These are phyloP conservation scores for Chrysanthemum makinoi DNA, from an alignment of 129 eudicot genomes.

Conservation along the genomic window DNA sequence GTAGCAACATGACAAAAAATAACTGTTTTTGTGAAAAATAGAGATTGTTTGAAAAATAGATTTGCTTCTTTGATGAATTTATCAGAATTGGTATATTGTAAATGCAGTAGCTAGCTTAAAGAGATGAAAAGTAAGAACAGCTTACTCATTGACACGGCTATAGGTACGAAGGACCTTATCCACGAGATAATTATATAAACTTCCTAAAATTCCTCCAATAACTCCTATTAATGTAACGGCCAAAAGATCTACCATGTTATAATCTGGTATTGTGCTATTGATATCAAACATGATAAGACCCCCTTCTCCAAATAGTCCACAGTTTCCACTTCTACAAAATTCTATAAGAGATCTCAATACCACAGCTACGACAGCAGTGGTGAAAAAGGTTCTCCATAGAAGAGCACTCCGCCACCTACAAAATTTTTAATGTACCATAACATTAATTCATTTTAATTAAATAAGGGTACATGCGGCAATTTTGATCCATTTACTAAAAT, in stretches of 20 bases:
- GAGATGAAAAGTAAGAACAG: not conserved
- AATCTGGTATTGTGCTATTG: slow-evolving; percentile 47
- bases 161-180: slow-evolving; percentile 86
- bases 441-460: not conserved
- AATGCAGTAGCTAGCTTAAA: not conserved
- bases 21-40: not conserved
- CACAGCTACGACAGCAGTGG: slow-evolving; percentile 92
- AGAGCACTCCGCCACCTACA: slow-evolving; percentile 99
- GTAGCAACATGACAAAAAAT: not conserved
- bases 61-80: slow-evolving; percentile 1
- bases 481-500: not conserved
- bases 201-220: slow-evolving; percentile 79
- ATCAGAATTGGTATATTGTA: not conserved
- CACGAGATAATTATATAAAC: slow-evolving; percentile 79
- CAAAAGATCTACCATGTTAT: slow-evolving; percentile 61
- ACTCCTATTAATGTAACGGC: slow-evolving; percentile 77
- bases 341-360: slow-evolving; percentile 74
- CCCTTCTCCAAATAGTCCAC: slow-evolving; percentile 93
- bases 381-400: slow-evolving; percentile 98
- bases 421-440: slow-evolving; percentile 6
- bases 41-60: not conserved
- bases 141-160: slow-evolving; percentile 81
- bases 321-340: slow-evolving; percentile 64
- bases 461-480: not conserved
- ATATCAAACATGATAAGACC: slow-evolving; percentile 95